A percentile compares a stretch with the other conserved stretches of the same genome.
Conservation (phyloP, 2,329 filamentous ascomycete species). For the Pyrenochaeta sp. region DNA sequence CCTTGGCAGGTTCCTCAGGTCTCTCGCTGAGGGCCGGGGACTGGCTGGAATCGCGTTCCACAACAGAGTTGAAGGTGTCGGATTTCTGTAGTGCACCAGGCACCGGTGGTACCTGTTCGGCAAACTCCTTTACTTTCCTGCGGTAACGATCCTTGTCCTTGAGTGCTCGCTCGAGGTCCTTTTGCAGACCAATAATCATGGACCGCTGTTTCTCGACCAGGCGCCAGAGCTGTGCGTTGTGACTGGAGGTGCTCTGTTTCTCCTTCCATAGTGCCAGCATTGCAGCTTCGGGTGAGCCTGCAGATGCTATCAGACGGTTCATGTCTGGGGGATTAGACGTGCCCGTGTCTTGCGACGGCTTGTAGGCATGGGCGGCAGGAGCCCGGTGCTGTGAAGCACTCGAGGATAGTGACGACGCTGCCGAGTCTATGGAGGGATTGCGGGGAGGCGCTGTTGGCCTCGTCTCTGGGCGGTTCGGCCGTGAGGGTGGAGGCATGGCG, state of each 20-base stretch:
- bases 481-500: constrained; percentile 48
- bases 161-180: constrained; percentile 86
- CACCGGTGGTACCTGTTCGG: constrained; percentile 56
- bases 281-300: constrained; percentile 87
- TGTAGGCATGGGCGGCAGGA: constrained; percentile 65
- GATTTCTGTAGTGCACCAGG: constrained; percentile 45
- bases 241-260: constrained; percentile 85
- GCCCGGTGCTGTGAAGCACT: constrained; percentile 59
- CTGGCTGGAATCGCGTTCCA: constrained; percentile 49
- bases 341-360: constrained; percentile 61
- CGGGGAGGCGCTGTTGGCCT: constrained; percentile 60
- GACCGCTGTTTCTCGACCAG: constrained; percentile 95
- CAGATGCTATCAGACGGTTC: constrained; percentile 78
- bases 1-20: constrained; percentile 37
- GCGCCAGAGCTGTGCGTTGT: constrained; percentile 93
- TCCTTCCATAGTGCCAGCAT: constrained; percentile 90
- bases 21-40: constrained; percentile 48
- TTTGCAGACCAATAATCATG: constrained; percentile 93
- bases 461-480: constrained; percentile 44
- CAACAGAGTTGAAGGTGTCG: constrained; percentile 43
- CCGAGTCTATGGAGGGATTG: constrained; percentile 91
- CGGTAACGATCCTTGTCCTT: constrained; percentile 96
- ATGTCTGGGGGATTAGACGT: constrained; percentile 76
- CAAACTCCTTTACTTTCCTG: constrained; percentile 83
- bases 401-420: constrained; percentile 71